Evolutionary conservation across 192 early-diverging fungal genomes (phyloP).

Genomic region (Obelidium mucronatum): DNA sequence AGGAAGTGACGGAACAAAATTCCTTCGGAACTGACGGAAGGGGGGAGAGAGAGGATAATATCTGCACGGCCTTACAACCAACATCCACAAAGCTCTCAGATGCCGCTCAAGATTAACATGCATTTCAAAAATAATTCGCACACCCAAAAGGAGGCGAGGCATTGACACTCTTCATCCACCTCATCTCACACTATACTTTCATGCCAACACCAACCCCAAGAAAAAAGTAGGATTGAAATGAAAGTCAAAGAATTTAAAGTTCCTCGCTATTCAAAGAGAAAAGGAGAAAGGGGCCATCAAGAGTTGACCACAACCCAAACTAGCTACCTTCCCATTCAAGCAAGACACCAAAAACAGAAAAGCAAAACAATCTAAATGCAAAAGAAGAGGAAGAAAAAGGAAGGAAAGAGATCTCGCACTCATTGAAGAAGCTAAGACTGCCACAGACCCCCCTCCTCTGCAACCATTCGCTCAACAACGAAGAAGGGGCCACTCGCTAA

Average conservation of each 20-base stretch:
- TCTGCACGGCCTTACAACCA: slow-evolving; percentile 36
- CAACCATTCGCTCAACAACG: not conserved
- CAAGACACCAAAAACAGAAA: not conserved
- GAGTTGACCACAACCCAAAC: not conserved
- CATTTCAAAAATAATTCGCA: not conserved
- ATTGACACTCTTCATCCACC: no score
- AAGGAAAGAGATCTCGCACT: no score
- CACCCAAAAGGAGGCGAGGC: not conserved
- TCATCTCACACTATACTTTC: no score
- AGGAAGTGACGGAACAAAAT: not conserved
- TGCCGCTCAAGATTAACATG: slow-evolving; percentile 29
- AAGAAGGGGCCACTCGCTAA: not conserved
- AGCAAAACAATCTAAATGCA: not conserved
- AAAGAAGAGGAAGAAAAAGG: not conserved
- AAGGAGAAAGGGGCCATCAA: not conserved
- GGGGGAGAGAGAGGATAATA: not conserved
- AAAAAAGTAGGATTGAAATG: not conserved
- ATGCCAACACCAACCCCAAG: no score
- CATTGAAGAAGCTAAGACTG: no score
- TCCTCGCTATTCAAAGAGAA: not conserved
- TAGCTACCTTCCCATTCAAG: no score
- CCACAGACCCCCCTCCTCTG: no score
- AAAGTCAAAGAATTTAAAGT: not conserved
- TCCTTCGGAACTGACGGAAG: not conserved
- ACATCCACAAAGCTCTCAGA: slow-evolving; percentile 5